phyloP scores from a whole-genome alignment of 2,329 filamentous ascomycete genomes.

The Pyrenochaeta sp. region DNA sequence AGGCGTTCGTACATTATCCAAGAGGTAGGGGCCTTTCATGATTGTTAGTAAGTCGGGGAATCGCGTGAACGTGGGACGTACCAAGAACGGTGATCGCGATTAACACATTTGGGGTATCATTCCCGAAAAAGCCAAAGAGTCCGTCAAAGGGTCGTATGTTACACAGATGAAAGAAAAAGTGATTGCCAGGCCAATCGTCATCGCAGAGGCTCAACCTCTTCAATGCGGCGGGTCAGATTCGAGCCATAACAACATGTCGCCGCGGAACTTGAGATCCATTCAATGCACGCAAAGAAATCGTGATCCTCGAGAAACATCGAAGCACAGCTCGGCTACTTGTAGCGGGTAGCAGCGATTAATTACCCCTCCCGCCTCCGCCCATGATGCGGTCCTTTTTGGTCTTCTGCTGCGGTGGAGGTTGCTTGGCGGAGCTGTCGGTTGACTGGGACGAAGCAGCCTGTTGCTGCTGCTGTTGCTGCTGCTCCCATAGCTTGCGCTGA shows the following conservation, averaged over 20 bases:
- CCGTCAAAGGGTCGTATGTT: neutral
- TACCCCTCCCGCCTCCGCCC: constrained; percentile 29
- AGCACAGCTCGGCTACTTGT: neutral
- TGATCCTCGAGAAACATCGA: neutral
- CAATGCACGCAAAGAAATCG: neutral
- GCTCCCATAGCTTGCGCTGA: constrained; percentile 42
- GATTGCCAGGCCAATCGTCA: neutral
- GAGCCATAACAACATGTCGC: neutral
- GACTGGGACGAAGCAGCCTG: constrained; percentile 27
- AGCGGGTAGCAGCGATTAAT: constrained; percentile 5
- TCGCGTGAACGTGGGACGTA: neutral
- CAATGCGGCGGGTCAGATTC: neutral
- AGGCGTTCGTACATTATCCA: neutral
- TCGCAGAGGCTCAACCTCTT: neutral
- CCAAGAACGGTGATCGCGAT: neutral
- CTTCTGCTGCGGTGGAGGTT: constrained; percentile 20
- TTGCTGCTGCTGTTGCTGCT: constrained; percentile 29
- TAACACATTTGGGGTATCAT: neutral
- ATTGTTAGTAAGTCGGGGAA: neutral
- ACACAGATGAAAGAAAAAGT: neutral
- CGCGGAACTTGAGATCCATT: neutral
- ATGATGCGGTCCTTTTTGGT: constrained; percentile 45
- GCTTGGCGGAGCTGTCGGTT: constrained; percentile 23
- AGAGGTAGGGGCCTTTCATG: neutral
- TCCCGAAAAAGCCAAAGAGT: neutral